phyloP scores from a whole-genome alignment of 257 asterid species.

The Ilex aquifolium region DNA sequence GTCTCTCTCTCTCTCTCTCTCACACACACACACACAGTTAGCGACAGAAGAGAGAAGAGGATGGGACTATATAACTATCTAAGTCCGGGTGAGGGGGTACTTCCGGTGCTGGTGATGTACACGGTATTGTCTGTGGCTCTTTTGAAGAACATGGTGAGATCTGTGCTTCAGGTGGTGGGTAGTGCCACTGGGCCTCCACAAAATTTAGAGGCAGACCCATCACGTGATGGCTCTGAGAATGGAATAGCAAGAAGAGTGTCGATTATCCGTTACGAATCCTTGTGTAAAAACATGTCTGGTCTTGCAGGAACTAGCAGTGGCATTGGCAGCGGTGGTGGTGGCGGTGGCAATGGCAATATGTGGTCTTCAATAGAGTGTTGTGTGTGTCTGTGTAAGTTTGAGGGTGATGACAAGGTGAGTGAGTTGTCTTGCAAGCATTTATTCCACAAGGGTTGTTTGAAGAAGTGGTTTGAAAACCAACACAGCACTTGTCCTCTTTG shows the following conservation, averaged over 20 bases:
- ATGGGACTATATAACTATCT: conserved; percentile 44
- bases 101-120: conserved; percentile 38
- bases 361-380: conserved; percentile 32
- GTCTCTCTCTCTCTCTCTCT: too few relatives aligned
- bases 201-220: conserved; percentile 12
- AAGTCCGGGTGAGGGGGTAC: conserved; percentile 42
- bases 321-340: too few relatives aligned
- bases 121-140: conserved; percentile 32
- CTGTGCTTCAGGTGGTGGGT: conserved; percentile 27
- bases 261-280: conserved; percentile 23
- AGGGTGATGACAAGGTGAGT: conserved; percentile 46
- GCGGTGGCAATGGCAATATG: neutral
- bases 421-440: conserved; percentile 70
- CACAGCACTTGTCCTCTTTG: conserved; percentile 65
- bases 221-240: conserved; percentile 4
- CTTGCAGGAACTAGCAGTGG: neutral
- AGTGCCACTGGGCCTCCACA: conserved; percentile 6
- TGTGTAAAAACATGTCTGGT: conserved; percentile 19
- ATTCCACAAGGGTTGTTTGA: conserved; percentile 58
- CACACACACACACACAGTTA: too few relatives aligned
- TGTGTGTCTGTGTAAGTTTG: conserved; percentile 51
- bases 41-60: neutral
- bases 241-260: conserved; percentile 30
- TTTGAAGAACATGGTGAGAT: conserved; percentile 30
- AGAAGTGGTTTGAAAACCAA: conserved; percentile 50